Percentiles rank a stretch among this genome's conserved stretches.
phyloP scores from a whole-genome alignment of 1,139 yeast species.

The Scheffersomyces stambukii region DNA sequence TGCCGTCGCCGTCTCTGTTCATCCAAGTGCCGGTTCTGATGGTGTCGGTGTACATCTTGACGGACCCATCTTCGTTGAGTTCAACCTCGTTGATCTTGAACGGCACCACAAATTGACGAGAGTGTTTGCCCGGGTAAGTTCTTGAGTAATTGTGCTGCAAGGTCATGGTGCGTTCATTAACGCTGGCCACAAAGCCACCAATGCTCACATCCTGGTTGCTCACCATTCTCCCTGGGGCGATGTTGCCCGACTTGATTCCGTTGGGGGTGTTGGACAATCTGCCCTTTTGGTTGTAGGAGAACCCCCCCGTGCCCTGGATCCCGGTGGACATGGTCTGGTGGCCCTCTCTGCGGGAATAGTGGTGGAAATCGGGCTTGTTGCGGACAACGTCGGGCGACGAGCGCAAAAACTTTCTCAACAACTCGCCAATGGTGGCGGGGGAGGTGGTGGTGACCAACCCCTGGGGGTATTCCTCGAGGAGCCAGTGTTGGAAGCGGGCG shows the following conservation, averaged over 20 bases:
- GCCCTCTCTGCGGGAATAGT: conserved; percentile 8
- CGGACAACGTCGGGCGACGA: conserved; percentile 16
- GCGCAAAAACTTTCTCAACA: conserved; percentile 27
- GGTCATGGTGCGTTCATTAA: conserved; percentile 32
- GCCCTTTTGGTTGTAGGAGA: conserved; percentile 69
- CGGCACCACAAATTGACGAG: conserved; percentile 44
- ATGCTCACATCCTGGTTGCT: conserved; percentile 56
- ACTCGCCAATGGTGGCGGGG: conserved; percentile 13
- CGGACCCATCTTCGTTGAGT: conserved; percentile 31
- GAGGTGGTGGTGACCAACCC: conserved; percentile 17
- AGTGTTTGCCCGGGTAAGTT: conserved; percentile 40
- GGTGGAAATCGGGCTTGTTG: conserved; percentile 16
- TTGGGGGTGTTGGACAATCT: conserved; percentile 70
- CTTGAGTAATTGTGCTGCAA: conserved; percentile 40
- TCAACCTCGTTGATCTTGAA: conserved; percentile 41
- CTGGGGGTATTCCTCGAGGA: conserved; percentile 33
- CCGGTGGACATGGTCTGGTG: conserved; percentile 10
- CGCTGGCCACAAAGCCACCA: conserved; percentile 67
- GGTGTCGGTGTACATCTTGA: conserved; percentile 39
- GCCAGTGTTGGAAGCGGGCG: conserved; percentile 30
- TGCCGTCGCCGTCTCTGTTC: conserved; percentile 19
- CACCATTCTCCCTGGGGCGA: conserved; percentile 70
- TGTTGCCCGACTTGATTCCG: conserved; percentile 57
- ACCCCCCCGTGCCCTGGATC: conserved; percentile 71
- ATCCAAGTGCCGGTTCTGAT: conserved; percentile 41